These are phyloP conservation scores for Sarocladium oryzae DNA, from an alignment of 2,329 filamentous ascomycete species.

Conservation along the genomic window DNA sequence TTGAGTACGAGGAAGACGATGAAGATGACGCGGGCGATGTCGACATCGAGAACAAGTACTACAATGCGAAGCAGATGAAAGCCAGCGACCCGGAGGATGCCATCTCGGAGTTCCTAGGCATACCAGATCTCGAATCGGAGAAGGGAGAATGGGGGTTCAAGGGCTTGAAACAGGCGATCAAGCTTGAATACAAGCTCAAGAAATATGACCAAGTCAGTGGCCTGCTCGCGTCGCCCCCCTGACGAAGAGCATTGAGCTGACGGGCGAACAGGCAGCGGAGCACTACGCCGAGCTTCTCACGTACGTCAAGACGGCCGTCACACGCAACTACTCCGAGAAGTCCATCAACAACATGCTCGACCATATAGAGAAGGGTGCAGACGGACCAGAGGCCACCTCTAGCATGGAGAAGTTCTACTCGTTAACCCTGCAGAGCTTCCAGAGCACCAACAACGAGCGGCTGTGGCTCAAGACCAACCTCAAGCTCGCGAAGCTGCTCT, in stretches of 20 bases:
- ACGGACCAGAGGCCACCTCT: constrained; percentile 56
- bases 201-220: constrained; percentile 69
- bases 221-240: background rate
- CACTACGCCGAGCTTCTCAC: constrained; percentile 94
- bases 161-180: constrained; percentile 94
- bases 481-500: constrained; percentile 84
- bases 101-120: constrained; percentile 84
- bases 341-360: constrained; percentile 99
- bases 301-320: constrained; percentile 95
- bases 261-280: constrained; percentile 61
- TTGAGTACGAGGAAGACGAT: constrained; percentile 92
- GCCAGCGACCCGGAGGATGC: constrained; percentile 78
- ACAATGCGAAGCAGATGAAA: constrained; percentile 98
- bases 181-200: constrained; percentile 90
- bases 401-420: constrained; percentile 96
- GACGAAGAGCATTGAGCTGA: constrained; percentile 9
- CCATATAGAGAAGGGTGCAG: constrained; percentile 87
- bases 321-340: constrained; percentile 97
- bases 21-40: constrained; percentile 84
- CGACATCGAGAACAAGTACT: constrained; percentile 99
- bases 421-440: constrained; percentile 86
- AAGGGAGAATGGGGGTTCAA: constrained; percentile 99
- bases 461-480: constrained; percentile 98
- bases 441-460: constrained; percentile 94
- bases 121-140: constrained; percentile 76